These are phyloP conservation scores for Diaporthe capsici DNA, from an alignment of 2,329 filamentous ascomycete species.

Conservation along the genomic window DNA sequence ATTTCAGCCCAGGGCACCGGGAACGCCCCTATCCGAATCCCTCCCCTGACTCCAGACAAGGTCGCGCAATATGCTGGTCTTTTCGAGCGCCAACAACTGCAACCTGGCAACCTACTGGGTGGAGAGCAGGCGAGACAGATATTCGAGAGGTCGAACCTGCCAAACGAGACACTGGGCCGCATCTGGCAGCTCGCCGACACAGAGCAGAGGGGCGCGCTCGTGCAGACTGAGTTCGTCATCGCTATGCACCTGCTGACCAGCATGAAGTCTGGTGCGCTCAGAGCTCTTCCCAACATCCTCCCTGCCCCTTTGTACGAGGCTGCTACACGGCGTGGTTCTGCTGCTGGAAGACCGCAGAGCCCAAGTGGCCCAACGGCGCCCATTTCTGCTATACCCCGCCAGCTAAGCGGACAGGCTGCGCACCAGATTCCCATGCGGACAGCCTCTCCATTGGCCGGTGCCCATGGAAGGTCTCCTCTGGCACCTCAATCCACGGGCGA, in stretches of 20 bases:
- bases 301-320: slow-evolving; percentile 92
- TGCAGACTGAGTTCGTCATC: slow-evolving; percentile 93
- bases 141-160: slow-evolving; percentile 91
- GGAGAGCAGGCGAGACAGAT: slow-evolving; percentile 93
- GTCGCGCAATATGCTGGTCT: slow-evolving; percentile 89
- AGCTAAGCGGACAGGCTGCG: slow-evolving; percentile 77
- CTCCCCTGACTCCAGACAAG: slow-evolving; percentile 89
- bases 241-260: slow-evolving; percentile 98
- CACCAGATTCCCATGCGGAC: slow-evolving; percentile 72
- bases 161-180: slow-evolving; percentile 90
- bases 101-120: slow-evolving; percentile 79
- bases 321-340: slow-evolving; percentile 77
- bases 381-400: slow-evolving; percentile 81
- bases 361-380: slow-evolving; percentile 62
- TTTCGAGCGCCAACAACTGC: slow-evolving; percentile 89
- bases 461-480: slow-evolving; percentile 57
- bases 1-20: slow-evolving; percentile 70
- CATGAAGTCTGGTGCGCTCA: slow-evolving; percentile 86
- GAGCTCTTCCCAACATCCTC: slow-evolving; percentile 82
- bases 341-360: slow-evolving; percentile 63
- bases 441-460: slow-evolving; percentile 66
- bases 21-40: slow-evolving; percentile 83
- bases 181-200: slow-evolving; percentile 98
- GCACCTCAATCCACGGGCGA: slow-evolving; percentile 66
- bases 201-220: slow-evolving; percentile 89